phyloP scores from a whole-genome alignment of 2,329 filamentous ascomycete species.

The Penicillium sp. region DNA sequence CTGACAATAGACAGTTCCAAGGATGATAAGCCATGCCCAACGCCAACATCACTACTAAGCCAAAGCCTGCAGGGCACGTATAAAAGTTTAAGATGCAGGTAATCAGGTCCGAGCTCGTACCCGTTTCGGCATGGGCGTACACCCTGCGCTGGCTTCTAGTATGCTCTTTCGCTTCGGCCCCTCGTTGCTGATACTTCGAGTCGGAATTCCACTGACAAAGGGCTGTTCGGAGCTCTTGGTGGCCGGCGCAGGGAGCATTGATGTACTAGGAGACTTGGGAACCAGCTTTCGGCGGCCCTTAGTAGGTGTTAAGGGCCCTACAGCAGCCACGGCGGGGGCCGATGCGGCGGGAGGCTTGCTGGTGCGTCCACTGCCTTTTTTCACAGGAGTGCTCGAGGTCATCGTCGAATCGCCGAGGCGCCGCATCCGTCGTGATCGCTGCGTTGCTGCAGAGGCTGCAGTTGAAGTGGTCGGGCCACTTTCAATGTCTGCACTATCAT shows the following conservation, averaged over 20 bases:
- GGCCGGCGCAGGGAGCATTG: slow-evolving; percentile 19
- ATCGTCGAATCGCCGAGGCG: slow-evolving; percentile 33
- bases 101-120: slow-evolving; percentile 35
- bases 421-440: slow-evolving; percentile 37
- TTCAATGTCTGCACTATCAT: slow-evolving; percentile 18
- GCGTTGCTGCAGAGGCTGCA: slow-evolving; percentile 31
- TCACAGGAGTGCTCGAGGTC: slow-evolving; percentile 27
- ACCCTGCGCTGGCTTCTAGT: slow-evolving; percentile 39
- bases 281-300: slow-evolving; percentile 40
- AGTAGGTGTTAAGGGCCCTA: slow-evolving; percentile 30
- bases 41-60: not conserved
- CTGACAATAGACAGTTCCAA: slow-evolving; percentile 2
- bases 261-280: slow-evolving; percentile 37
- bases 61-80: not conserved
- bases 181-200: slow-evolving; percentile 20
- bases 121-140: slow-evolving; percentile 40
- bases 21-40: slow-evolving; percentile 7
- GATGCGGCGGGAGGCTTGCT: slow-evolving; percentile 24
- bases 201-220: slow-evolving; percentile 26
- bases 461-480: slow-evolving; percentile 19
- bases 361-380: slow-evolving; percentile 23
- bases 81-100: not conserved
- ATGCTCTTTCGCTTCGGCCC: slow-evolving; percentile 33
- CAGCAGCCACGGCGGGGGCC: slow-evolving; percentile 8
- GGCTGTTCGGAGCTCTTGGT: slow-evolving; percentile 23